phyloP scores from a whole-genome alignment of 2,329 filamentous ascomycete species.

The Alternaria brassicicola region DNA sequence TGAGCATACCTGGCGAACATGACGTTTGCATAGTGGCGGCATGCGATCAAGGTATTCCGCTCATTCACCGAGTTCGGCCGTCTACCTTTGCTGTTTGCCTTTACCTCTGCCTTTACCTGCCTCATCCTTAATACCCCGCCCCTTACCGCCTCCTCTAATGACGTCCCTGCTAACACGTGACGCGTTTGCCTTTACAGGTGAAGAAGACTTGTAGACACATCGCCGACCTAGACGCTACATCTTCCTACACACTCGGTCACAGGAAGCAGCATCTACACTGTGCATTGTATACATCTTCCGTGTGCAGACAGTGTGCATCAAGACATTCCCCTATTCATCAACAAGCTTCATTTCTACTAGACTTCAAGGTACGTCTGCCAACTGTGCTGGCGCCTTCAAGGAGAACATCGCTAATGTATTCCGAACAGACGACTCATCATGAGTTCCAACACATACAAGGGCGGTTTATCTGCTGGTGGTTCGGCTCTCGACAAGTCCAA shows the following conservation, averaged over 20 bases:
- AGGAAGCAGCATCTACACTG: conserved; percentile 10
- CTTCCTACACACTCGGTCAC: conserved; percentile 15
- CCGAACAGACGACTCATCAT: conserved; percentile 24
- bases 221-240: conserved; percentile 9
- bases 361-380: conserved; percentile 21
- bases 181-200: conserved; percentile 21
- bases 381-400: neutral
- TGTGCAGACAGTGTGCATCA: conserved; percentile 18
- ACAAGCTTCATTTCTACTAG: neutral
- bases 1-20: neutral
- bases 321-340: conserved; percentile 3
- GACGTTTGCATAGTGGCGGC: neutral
- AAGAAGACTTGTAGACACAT: conserved; percentile 15
- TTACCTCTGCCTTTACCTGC: conserved; percentile 8
- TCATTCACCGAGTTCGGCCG: neutral
- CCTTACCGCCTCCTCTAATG: neutral
- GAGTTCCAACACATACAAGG: conserved; percentile 37
- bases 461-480: conserved; percentile 36
- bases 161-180: conserved; percentile 16
- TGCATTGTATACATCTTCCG: conserved; percentile 11
- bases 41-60: neutral
- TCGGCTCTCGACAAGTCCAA: conserved; percentile 70
- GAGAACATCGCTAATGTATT: conserved; percentile 11
- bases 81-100: neutral
- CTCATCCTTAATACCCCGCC: conserved; percentile 10